Base-by-base conservation (phyloP, 2,329 filamentous ascomycete genomes). In the Thielaviopsis musarum region DNA sequence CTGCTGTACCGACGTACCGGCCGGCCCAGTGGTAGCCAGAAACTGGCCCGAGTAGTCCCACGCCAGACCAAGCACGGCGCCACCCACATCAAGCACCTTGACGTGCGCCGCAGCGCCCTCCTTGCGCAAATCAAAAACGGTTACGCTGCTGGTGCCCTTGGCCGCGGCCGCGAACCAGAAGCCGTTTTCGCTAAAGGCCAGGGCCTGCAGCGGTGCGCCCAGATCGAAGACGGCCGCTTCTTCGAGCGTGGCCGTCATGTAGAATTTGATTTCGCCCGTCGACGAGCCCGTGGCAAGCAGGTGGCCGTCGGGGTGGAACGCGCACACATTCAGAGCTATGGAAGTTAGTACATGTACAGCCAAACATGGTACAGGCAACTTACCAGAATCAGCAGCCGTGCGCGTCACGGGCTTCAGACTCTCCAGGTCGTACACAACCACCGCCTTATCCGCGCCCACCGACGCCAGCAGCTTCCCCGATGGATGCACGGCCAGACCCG, bases 31-130 rank as follows among this genome's bases (percentile, higher is more conserved):
- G 13, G 87, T 86, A 26, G 91, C 87, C 58, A 98, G 77, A 74
- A 87, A 98, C 71, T 96, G 91, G 52, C 91, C 91, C 6, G 88
- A 93, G 74, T 95, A 96, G 69, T 98, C 93, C 91, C 91, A 98
- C 55, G 79, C 77, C 64, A 96, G 77, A 49, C 80, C 82, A 62
- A 87, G 80, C 54, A 95, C 82, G n/a, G 81, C 77, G 63, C 83
- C 84, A 59, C 90, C 91, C 53, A 86, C 84, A 64, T 96, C 89
- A 49, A 98, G 76, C n/a, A 86, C 81, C 77, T 95, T 95, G 68
- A 84, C 83, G 66, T 83, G 80, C 5, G 84, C 84, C 19, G 86
- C 84, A 65, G 88, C 90, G 62, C 91, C 86, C 65, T 95, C 83
- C 73, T 95, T 96, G 66, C 93, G 85, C 62, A 98, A 77, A 70